Base-by-base conservation (phyloP, 2,329 filamentous ascomycete genomes). In the Alternaria brassicae region DNA sequence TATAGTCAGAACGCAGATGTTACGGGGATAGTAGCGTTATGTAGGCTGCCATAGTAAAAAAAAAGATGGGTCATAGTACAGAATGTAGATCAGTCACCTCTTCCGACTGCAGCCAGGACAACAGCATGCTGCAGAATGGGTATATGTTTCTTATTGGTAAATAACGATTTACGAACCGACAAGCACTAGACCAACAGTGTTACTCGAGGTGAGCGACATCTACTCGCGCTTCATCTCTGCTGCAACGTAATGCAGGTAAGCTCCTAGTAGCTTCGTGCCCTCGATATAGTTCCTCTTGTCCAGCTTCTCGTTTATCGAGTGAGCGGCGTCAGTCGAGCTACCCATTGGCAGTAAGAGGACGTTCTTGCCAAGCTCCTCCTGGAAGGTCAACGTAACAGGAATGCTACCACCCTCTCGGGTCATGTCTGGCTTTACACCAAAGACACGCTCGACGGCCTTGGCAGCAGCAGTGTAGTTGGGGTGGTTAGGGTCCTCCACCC, bases 281-380 rank as follows among this genome's bases (percentile, higher is more conserved):
- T 99, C 93, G 73, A 99, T 96, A 79, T 99, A 99, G 82, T 99
- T 99, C 76, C 87, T 88, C 86, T 91, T 93, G 80, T 99, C 95
- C 58, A 99, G 84, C 86, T 97, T 97, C 87, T 98, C 95, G 79
- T 99, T 99, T 81, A 97, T 96, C 32, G 92, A 97, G 82, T 99
- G 95, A 7, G 95, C 95, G 40, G 91, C 93, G 78, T 98, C 95
- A 1, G 94, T 99, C 41, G 91, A 96, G 83, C 91, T 96, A 44
- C 95, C 95, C 95, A 99, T 98, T 30, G 95, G 95, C 68, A 99
- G 81, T 67, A 99, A 83, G 57, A 99, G 83, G 40, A 98, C 94
- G 75, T 98, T 99, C 89, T 99, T 99, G 74, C 93, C 93, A 6
- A 94, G 97, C 17, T 95, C 93, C 82, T 97, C 89, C 83, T 99